phyloP scores from a whole-genome alignment of 306 rosid genomes.

The Sphenostylis stenocarpa region DNA sequence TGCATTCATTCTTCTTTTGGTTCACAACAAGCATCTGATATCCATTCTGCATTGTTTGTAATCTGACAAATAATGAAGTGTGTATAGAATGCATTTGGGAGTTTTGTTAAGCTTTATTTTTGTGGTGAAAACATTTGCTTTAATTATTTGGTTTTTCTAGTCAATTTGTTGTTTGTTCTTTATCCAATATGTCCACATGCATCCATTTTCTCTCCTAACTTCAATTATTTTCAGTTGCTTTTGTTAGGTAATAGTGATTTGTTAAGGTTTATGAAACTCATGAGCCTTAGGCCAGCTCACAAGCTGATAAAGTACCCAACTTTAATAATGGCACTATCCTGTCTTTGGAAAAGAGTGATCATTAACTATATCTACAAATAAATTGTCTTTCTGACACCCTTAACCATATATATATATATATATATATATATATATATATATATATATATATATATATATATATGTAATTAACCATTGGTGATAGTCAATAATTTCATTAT shows the following conservation, averaged over 20 bases:
- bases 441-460: too few species aligned
- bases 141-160: background rate
- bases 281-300: background rate
- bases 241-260: background rate
- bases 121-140: background rate
- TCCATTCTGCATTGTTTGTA: background rate
- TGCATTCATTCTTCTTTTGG: slow-evolving; percentile 7
- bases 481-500: too few species aligned
- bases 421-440: too few species aligned
- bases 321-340: background rate
- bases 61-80: slow-evolving; percentile 11
- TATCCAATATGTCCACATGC: background rate
- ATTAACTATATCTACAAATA: too few species aligned
- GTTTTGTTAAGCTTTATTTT: background rate
- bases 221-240: background rate
- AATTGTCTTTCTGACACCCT: too few species aligned
- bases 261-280: background rate
- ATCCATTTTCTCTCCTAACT: background rate
- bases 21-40: background rate
- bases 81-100: background rate
- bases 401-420: too few species aligned
- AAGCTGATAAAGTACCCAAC: background rate
- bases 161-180: background rate
- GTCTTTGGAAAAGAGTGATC: too few species aligned
- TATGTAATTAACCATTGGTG: too few species aligned